Evolutionary conservation across 1,284 basidiomycete species (phyloP), one percentile per base, ranked within the genome.

Genomic region (Ceratobasidium sp.): DNA sequence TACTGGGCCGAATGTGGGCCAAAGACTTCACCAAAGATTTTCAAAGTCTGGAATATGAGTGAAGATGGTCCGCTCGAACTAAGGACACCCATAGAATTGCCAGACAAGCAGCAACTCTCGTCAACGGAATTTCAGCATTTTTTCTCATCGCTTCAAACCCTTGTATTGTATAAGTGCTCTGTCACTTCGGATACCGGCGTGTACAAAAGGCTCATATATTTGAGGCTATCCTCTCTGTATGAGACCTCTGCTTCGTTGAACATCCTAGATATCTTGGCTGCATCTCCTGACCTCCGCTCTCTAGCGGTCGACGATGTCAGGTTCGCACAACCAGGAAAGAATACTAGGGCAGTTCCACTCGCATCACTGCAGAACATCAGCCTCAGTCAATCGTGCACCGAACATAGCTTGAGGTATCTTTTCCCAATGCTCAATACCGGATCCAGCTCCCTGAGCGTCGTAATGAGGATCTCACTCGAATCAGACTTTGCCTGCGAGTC

Each of bases 261-360:
- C 12, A 42, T 64, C 18, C 15, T 12, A 13, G n/a, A 44, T 9
- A 44, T 44, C 9, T 64, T 64, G 12, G 20, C 39, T 42, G 40
- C 9, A 23, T 64, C 39, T n/a, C 60, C 60, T 33, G 23, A 42
- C 40, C 18, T 64, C 15, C 61, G 33, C 40, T 42, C 61, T n/a
- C 61, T 64, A 12, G n/a, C n/a, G 5, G 40, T 64, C 12, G 61
- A 64, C 6, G 61, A 64, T 40, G 40, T 64, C 40, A 44, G 44
- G 20, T 42, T 64, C n/a, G 18, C n/a, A 12, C 9, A 42, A 12
- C n/a, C 7, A 7, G 40, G 20, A n/a, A 40, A n/a, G 12, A 23
- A 26, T 20, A 18, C 18, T 13, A 20, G n/a, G n/a, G 7, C 20
- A 3, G 18, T 64, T 23, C 40, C 39, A 42, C 18, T 64, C 9